Percentiles rank a stretch among this genome's conserved stretches.
These are phyloP conservation scores for Lippia alba DNA, from an alignment of 305 asterid genomes.

Conservation along the genomic window DNA sequence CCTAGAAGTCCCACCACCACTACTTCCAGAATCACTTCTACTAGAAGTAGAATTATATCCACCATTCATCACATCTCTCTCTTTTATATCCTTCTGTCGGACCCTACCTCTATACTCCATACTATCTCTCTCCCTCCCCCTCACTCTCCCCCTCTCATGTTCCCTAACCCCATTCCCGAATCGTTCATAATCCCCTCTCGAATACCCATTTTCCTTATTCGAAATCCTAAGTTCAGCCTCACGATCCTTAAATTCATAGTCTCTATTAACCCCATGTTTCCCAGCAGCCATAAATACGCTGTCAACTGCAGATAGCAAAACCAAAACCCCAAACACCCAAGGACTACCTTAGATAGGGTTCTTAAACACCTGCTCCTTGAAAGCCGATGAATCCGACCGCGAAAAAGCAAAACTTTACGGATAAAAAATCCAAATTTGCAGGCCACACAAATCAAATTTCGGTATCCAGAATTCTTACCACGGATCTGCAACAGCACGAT, in stretches of 20 bases:
- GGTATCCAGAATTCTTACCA: conserved; percentile 16
- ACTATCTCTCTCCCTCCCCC: conserved; percentile 38
- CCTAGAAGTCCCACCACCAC: conserved; percentile 45
- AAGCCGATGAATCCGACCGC: conserved; percentile 34
- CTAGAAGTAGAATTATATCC: conserved; percentile 52
- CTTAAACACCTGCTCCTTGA: conserved; percentile 33
- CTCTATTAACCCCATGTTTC: conserved; percentile 73
- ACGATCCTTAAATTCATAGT: conserved; percentile 64
- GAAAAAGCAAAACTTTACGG: not conserved
- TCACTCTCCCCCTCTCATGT: conserved; percentile 6
- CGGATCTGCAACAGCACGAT: conserved; percentile 45
- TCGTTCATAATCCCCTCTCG: conserved; percentile 51
- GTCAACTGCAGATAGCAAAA: conserved; percentile 18
- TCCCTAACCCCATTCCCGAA: conserved; percentile 35
- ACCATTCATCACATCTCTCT: conserved; percentile 59
- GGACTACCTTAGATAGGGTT: conserved; percentile 24
- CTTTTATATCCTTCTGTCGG: conserved; percentile 62
- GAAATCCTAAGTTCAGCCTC: conserved; percentile 60
- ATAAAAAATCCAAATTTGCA: not conserved
- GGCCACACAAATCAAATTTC: conserved; percentile 6
- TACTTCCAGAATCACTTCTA: conserved; percentile 63
- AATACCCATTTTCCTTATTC: conserved; percentile 49
- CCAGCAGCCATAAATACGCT: conserved; percentile 74
- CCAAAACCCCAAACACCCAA: conserved; percentile 40
- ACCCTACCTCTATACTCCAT: conserved; percentile 48